A percentile compares a stretch with the other conserved stretches of the same genome.
Evolutionary conservation across 2,329 filamentous ascomycete species (phyloP).

Genomic region (Diaporthe velutina): DNA sequence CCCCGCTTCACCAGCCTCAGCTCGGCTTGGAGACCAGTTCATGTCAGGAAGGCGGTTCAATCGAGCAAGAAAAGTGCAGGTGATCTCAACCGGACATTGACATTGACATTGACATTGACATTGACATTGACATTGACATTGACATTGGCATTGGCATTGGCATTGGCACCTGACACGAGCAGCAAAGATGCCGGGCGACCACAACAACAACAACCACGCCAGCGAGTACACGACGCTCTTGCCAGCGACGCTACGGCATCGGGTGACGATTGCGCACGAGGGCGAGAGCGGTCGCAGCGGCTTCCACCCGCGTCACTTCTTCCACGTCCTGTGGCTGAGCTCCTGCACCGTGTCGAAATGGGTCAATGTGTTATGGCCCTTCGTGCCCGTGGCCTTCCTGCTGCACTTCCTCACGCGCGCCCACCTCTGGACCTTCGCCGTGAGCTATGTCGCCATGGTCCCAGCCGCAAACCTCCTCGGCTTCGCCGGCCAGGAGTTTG

Average conservation of each 20-base stretch:
- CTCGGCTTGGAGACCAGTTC: background rate
- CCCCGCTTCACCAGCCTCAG: background rate
- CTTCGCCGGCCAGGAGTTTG: slow-evolving; percentile 79
- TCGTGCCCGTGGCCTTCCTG: slow-evolving; percentile 78
- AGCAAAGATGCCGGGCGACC: slow-evolving; percentile 1
- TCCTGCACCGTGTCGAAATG: slow-evolving; percentile 72
- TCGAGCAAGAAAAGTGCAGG: background rate
- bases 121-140: too few relatives aligned
- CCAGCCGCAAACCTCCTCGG: slow-evolving; percentile 82
- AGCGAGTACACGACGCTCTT: slow-evolving; percentile 25
- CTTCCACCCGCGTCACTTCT: slow-evolving; percentile 68
- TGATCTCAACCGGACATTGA: background rate
- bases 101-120: too few relatives aligned
- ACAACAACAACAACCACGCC: background rate
- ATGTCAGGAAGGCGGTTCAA: background rate
- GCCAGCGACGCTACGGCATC: background rate
- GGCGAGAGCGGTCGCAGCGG: slow-evolving; percentile 79
- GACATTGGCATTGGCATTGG: too few relatives aligned
- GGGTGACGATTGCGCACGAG: slow-evolving; percentile 46
- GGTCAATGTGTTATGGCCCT: slow-evolving; percentile 81
- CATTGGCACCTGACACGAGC: background rate
- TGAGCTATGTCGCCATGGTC: slow-evolving; percentile 83
- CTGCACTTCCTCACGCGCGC: slow-evolving; percentile 59
- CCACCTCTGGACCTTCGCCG: slow-evolving; percentile 74
- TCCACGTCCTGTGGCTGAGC: slow-evolving; percentile 74